Conservation (phyloP, 2,329 filamentous ascomycete species). For the Trichoderma sp. region DNA sequence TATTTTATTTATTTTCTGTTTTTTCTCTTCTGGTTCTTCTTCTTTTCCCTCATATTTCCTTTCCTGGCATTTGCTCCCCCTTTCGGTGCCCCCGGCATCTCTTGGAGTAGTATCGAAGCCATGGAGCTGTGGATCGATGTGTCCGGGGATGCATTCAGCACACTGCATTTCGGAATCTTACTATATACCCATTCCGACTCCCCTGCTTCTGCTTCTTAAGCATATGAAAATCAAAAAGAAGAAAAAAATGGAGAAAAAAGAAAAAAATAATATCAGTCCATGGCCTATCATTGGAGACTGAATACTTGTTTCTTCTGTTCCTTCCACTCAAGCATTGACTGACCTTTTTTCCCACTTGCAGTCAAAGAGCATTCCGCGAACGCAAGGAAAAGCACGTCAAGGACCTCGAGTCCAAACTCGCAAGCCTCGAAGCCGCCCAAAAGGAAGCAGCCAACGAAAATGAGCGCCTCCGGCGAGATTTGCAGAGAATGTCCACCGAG, state of each 20-base stretch:
- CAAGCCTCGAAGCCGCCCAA: conserved; percentile 72
- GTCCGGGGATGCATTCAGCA: neutral
- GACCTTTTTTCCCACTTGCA: conserved; percentile 38
- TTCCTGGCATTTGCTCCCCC: neutral
- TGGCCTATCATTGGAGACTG: neutral
- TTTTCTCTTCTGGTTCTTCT: neutral
- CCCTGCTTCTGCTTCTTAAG: neutral
- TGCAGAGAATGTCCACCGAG: conserved; percentile 83
- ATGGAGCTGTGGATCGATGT: neutral
- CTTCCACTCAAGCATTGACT: neutral
- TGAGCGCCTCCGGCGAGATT: conserved; percentile 78
- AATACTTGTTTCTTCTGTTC: neutral
- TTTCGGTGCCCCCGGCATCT: neutral
- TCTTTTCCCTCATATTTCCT: neutral
- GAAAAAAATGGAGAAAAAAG: neutral
- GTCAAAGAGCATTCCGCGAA: conserved; percentile 94
- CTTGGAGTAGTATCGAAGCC: neutral
- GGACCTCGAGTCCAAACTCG: conserved; percentile 86
- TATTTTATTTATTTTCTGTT: too few species aligned
- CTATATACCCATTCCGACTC: neutral
- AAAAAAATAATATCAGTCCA: neutral
- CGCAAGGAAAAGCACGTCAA: conserved; percentile 94
- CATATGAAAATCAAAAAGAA: neutral
- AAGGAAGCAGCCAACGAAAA: conserved; percentile 77
- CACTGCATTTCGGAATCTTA: neutral